These are phyloP conservation scores for Monilinia fructicola DNA, from an alignment of 2,329 filamentous ascomycete species.

Conservation along the genomic window DNA sequence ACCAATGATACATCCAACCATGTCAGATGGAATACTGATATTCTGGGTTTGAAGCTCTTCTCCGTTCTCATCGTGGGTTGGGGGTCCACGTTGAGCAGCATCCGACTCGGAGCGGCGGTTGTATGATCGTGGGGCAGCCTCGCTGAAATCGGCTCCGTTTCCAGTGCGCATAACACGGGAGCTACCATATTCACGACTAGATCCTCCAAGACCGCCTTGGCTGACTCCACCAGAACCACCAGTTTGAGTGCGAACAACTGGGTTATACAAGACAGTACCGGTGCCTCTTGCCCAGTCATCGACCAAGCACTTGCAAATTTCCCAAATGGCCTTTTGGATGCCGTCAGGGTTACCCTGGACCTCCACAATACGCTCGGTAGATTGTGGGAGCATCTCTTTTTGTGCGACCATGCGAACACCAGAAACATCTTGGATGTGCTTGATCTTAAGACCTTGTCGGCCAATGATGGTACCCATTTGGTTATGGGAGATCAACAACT, in stretches of 20 bases:
- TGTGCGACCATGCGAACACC: constrained; percentile 98
- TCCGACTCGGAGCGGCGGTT: constrained; percentile 83
- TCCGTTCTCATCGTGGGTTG: constrained; percentile 90
- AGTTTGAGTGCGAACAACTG: constrained; percentile 80
- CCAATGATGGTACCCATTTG: constrained; percentile 99
- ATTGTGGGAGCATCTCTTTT: constrained; percentile 99
- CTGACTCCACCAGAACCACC: constrained; percentile 45
- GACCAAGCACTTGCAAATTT: constrained; percentile 97
- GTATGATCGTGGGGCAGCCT: constrained; percentile 67
- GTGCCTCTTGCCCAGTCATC: constrained; percentile 98
- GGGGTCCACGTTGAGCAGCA: constrained; percentile 74
- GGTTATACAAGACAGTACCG: constrained; percentile 96
- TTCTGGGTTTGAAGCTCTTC: constrained; percentile 99
- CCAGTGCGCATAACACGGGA: constrained; percentile 89
- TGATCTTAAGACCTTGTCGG: constrained; percentile 95
- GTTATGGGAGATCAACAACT: constrained; percentile 97
- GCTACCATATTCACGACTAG: constrained; percentile 56
- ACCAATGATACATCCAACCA: constrained; percentile 99
- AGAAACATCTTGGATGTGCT: constrained; percentile 96
- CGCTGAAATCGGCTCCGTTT: constrained; percentile 96
- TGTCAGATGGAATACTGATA: constrained; percentile 98
- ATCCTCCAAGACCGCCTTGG: constrained; percentile 49
- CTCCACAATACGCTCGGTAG: constrained; percentile 96
- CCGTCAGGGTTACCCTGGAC: constrained; percentile 92
- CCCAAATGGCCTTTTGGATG: constrained; percentile 95